phyloP scores from a whole-genome alignment of 2,329 filamentous ascomycete genomes.

The Exophiala phaeomuriformis region DNA sequence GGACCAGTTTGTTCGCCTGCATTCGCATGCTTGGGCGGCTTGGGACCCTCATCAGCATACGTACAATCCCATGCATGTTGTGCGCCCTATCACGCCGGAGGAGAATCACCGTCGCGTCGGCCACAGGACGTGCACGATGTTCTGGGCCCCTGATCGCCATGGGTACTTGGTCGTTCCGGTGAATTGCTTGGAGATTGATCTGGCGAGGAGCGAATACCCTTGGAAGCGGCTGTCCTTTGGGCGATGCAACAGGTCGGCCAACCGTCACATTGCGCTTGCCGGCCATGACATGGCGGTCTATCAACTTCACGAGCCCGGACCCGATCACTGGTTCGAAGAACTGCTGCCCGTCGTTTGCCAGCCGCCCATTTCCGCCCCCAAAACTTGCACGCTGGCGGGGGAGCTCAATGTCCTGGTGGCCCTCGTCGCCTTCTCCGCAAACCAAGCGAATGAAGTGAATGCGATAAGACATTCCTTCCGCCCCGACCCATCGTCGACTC shows the following conservation, averaged over 20 bases:
- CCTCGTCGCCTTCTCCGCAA: background rate
- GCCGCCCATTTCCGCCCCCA: background rate
- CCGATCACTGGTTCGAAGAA: conserved; percentile 11
- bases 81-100: background rate
- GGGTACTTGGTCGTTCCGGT: conserved; percentile 8
- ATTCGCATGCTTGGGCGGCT: conserved; percentile 1
- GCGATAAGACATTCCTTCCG: conserved; percentile 11
- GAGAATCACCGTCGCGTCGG: background rate
- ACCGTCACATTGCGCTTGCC: conserved; percentile 2
- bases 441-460: background rate
- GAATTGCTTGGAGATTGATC: conserved; percentile 3
- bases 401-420: conserved; percentile 14
- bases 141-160: conserved; percentile 15
- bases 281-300: background rate
- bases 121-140: conserved; percentile 8
- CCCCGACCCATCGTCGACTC: conserved; percentile 1
- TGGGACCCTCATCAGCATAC: conserved; percentile 3
- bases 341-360: conserved; percentile 6
- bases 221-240: conserved; percentile 14
- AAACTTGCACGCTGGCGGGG: conserved; percentile 9
- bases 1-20: background rate
- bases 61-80: background rate
- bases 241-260: background rate
- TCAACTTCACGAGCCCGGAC: conserved; percentile 8
- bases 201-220: background rate